Evolutionary conservation across 148 eudicot species (phyloP), one percentile per base, ranked within the genome.

Genomic region (Fallopia convolvulus): DNA sequence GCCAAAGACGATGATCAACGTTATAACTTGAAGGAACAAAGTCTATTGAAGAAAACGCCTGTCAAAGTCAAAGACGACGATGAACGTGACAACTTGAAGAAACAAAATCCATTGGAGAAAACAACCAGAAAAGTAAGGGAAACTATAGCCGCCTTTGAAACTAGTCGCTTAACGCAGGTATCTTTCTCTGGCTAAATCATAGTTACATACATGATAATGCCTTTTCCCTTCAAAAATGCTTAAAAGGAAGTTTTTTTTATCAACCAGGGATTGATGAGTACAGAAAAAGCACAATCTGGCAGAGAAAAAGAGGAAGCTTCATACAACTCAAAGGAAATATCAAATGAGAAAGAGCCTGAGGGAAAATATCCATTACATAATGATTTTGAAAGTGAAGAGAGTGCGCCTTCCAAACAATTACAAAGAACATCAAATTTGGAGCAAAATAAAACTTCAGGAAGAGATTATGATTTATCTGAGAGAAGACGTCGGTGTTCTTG

Each of bases 131-230:
- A 75, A 79, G 90, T 94, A 82, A 89, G 85, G 86, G 88, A 90
- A 79, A 85, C 88, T 90, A 84, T 87, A 53, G 87, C 80, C 82
- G 95, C 91, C 78, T 89, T 92, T 80, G 95, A 92, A 82, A 86
- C 71, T 84, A 85, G 80, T 79, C 85, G 83, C 15, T 46, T 2
- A 70, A 75, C 81, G 77, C 84, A 94, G 98, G 94, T 94, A 89
- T 74, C 58, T 23, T 74, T 83, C 26, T 80, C 77, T 66, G 50
- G 75, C 7, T 47, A 30, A 74, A 68, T 41, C 77, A 44, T 80
- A 50, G 63, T 32, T 76, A 72, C 74, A 47, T 21, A 44, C 5
- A 74, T 17, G 9, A 49, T 70, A 66, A 15, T 15, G 44, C 70
- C 80, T 72, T 46, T 76, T 47, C 26, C 70, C 71, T 42, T 40